Evolutionary conservation across 2,329 filamentous ascomycete species (phyloP).

Genomic region (Apiospora pterosperma): DNA sequence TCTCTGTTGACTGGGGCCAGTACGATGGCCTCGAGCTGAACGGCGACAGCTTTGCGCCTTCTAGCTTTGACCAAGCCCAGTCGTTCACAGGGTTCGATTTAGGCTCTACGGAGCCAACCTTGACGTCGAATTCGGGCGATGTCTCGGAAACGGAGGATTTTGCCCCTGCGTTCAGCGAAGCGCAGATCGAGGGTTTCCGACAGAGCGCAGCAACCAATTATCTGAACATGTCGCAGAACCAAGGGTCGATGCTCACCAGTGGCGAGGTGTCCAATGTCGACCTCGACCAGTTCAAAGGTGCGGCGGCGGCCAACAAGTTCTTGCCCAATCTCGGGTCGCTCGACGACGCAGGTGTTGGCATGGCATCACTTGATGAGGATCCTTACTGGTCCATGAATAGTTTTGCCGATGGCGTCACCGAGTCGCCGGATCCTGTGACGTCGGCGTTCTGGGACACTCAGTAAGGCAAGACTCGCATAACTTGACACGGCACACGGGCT

Average conservation of each 20-base stretch:
- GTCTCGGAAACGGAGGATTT: conserved; percentile 65
- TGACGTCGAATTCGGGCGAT: conserved; percentile 61
- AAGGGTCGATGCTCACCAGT: conserved; percentile 34
- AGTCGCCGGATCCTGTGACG: conserved; percentile 30
- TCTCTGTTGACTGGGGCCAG: conserved; percentile 51
- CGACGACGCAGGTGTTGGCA: conserved; percentile 36
- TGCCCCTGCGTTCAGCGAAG: conserved; percentile 37
- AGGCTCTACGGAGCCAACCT: conserved; percentile 47
- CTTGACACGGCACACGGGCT: background rate
- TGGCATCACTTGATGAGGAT: conserved; percentile 46
- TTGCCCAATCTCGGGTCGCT: conserved; percentile 35
- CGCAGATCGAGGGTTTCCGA: conserved; percentile 45
- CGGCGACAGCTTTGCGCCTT: conserved; percentile 26
- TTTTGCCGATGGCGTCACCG: conserved; percentile 31
- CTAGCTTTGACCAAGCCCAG: conserved; percentile 29
- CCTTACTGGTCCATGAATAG: conserved; percentile 36
- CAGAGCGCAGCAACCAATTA: conserved; percentile 46
- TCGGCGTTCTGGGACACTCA: conserved; percentile 25
- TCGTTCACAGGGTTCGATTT: conserved; percentile 47
- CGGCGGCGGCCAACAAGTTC: conserved; percentile 44
- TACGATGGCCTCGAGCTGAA: conserved; percentile 46
- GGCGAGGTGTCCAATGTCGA: conserved; percentile 49
- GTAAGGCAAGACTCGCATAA: background rate
- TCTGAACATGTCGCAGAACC: conserved; percentile 42
- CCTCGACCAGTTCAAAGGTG: conserved; percentile 52